Base-by-base conservation (phyloP, 345 rosid species). In the Erodium maritimum region DNA sequence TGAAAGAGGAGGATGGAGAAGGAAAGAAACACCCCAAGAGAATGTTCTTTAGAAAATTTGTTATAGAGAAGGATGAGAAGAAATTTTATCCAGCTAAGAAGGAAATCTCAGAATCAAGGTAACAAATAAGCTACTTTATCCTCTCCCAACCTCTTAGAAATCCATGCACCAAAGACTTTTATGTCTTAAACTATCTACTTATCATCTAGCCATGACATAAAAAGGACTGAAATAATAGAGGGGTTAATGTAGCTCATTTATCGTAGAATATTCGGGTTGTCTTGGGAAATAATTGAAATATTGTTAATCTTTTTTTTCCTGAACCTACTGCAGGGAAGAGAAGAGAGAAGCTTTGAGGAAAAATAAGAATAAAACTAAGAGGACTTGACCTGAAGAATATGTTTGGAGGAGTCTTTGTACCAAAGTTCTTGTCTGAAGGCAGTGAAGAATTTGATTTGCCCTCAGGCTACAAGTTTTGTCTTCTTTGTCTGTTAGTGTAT, bases 71-170 rank as follows among this genome's bases (percentile, higher is more conserved):
- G 64, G 65, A 60, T 60, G 77, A 67, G 81, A 90, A 79, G 76
- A 71, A 76, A 63, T 80, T 74, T 67, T 76, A 80, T 34, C 85
- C 77, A 17, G 52, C 80, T 5, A 71, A 68, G 60, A 82, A 60
- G 60, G 97, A 84, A 64, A 75, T 87, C 55, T 67, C 87, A 25
- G 78, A 76, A 80, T 66, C 68, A 63, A 87, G 97, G 97, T 87
- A 74, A 29, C 37, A 1, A 29, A 29, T 29, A 29, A 29, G 34
- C 8, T n/a, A n/a, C n/a, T n/a, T n/a, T n/a, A 29, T 29, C 34
- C 34, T 3, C 3, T 8, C 34, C 34, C 34, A n/a, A n/a, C n/a
- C n/a, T n/a, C n/a, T n/a, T n/a, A n/a, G n/a, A n/a, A n/a, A n/a
- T n/a, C n/a, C n/a, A n/a, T n/a, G n/a, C n/a, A n/a, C n/a, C n/a